Evolutionary conservation across 2,329 filamentous ascomycete species (phyloP), one percentile per base, ranked within the genome.

Genomic region (Rhinocladiella mackenziei): DNA sequence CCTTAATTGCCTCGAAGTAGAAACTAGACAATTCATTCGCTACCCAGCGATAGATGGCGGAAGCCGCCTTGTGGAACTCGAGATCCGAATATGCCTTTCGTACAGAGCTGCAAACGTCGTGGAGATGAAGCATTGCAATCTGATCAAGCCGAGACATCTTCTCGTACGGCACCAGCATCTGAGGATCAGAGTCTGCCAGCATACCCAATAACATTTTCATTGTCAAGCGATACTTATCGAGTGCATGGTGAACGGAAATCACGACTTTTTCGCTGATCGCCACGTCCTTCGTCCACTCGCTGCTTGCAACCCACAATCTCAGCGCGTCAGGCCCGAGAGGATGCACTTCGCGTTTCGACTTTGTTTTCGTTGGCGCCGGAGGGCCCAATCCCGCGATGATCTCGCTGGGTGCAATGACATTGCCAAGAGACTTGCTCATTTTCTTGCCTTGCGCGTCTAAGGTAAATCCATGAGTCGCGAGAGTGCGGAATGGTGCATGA

Each of bases 351-450:
- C 75, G 76, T 32, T 68, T 63, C 54, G 83, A 83, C 58, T 80
- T 83, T 11, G 41, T 43, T 37, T 50, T 43, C 14, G 20, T 19
- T 28, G 48, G 18, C 11, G 32, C 18, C 32, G 31, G 67, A 66
- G 60, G 84, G 86, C 26, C 83, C 60, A 3, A 81, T 80, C 91
- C 91, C 39, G 87, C 79, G 72, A 96, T 92, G 54, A 98, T 89
- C 51, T 95, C 75, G 5, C 78, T 72, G 0, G 91, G 89, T 0
- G 80, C 76, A 43, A 97, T 81, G 19, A 86, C 83, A 60, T 98
- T 98, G 11, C 92, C 92, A 1, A 96, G 70, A 0, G 89, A 96
- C 65, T 98, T 98, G 62, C 89, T 96, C 92, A 98, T 98, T 65
- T 98, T 98, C 62, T 86, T 88, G n/a, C 89, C 89, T 25, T 85